phyloP scores from a whole-genome alignment of 768 basidiomycete species.

The Candolleomyces aberdarensis region DNA sequence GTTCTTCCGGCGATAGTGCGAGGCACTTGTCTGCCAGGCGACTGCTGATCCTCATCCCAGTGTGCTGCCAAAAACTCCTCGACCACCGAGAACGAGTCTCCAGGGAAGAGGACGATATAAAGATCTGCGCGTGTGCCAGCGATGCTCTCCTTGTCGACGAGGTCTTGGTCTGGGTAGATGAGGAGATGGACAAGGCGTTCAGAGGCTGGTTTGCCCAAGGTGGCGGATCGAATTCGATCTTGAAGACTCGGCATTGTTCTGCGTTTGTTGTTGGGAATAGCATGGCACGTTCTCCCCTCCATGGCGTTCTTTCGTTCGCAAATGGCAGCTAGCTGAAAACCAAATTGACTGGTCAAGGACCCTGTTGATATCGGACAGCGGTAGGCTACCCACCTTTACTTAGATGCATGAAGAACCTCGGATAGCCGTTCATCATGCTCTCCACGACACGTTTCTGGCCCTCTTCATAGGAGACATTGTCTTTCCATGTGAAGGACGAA shows the following conservation, averaged over 20 bases:
- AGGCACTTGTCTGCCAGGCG: conserved; percentile 83
- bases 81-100: conserved; percentile 56
- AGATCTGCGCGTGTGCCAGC: conserved; percentile 49
- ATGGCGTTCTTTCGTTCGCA: conserved; percentile 78
- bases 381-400: conserved; percentile 63
- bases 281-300: conserved; percentile 69
- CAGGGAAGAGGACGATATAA: conserved; percentile 78
- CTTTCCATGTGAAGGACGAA: conserved; percentile 89
- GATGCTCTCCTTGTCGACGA: conserved; percentile 19
- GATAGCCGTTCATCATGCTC: conserved; percentile 87
- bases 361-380: background rate
- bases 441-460: conserved; percentile 77
- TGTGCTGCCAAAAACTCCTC: conserved; percentile 97
- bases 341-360: background rate
- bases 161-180: conserved; percentile 59
- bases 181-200: conserved; percentile 66
- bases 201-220: conserved; percentile 40
- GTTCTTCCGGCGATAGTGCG: conserved; percentile 55
- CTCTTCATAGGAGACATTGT: conserved; percentile 90
- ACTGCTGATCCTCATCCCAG: conserved; percentile 85
- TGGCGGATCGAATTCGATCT: conserved; percentile 48
- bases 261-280: conserved; percentile 77
- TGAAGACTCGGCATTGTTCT: conserved; percentile 71
- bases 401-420: conserved; percentile 89
- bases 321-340: conserved; percentile 65